phyloP scores from a whole-genome alignment of 805 yeast species.

The Lipomyces yamadae region DNA sequence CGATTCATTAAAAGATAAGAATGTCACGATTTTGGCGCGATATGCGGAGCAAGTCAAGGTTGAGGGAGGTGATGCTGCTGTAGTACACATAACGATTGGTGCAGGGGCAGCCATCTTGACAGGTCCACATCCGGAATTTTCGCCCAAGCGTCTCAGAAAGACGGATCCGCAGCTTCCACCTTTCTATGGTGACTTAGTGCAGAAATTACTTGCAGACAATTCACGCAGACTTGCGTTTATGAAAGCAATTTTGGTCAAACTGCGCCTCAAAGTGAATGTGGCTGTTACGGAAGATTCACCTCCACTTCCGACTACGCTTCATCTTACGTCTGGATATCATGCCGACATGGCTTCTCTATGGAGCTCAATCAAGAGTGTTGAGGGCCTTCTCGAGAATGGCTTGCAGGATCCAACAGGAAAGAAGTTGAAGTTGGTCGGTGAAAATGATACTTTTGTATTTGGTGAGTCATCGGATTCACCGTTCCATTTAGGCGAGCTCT shows the following conservation, averaged over 20 bases:
- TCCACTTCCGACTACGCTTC: constrained; percentile 74
- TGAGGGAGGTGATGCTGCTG: constrained; percentile 64
- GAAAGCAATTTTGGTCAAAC: constrained; percentile 57
- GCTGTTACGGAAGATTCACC: constrained; percentile 49
- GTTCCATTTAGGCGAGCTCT: constrained; percentile 18
- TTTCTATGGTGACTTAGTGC: constrained; percentile 27
- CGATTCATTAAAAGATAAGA: constrained; percentile 43
- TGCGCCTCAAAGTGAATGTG: constrained; percentile 73
- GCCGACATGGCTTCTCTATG: constrained; percentile 47
- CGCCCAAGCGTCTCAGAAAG: constrained; percentile 30
- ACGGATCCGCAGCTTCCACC: constrained; percentile 27
- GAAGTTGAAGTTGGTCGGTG: constrained; percentile 51
- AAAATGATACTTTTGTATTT: constrained; percentile 59
- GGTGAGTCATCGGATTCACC: constrained; percentile 31
- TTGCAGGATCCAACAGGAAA: constrained; percentile 43
- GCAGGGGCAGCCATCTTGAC: constrained; percentile 74
- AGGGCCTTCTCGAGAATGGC: constrained; percentile 44
- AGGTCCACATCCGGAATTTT: constrained; percentile 90
- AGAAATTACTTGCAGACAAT: constrained; percentile 53
- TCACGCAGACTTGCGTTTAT: constrained; percentile 60
- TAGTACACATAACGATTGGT: constrained; percentile 68
- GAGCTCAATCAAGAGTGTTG: constrained; percentile 42
- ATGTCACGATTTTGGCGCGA: constrained; percentile 74
- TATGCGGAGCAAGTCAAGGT: constrained; percentile 65
- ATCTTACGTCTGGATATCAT: constrained; percentile 53